These are phyloP conservation scores for Venturia aucupariae DNA, from an alignment of 2,329 filamentous ascomycete species.

Conservation along the genomic window DNA sequence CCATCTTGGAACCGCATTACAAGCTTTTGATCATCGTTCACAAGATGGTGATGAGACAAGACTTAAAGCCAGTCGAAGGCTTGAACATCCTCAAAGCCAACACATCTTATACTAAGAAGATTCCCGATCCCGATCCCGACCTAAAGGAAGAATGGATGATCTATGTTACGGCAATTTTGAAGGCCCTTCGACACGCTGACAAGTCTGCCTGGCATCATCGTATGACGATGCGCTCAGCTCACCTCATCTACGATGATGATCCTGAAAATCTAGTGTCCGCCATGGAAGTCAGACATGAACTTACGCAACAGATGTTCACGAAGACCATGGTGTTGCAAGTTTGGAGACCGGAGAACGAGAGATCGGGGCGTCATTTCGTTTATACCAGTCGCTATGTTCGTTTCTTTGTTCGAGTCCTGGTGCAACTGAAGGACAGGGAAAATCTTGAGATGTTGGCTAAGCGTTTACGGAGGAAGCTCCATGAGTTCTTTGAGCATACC, in stretches of 20 bases:
- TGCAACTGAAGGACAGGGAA: conserved; percentile 62
- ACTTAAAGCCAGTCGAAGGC: conserved; percentile 36
- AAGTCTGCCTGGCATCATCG: conserved; percentile 95
- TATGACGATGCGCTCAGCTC: conserved; percentile 66
- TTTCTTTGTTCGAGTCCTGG: conserved; percentile 68
- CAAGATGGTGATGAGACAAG: conserved; percentile 58
- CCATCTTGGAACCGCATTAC: conserved; percentile 84
- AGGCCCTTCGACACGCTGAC: conserved; percentile 57
- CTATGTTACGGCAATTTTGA: conserved; percentile 56
- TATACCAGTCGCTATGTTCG: conserved; percentile 81
- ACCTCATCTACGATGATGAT: conserved; percentile 50
- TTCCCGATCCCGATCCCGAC: conserved; percentile 30
- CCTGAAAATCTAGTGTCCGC: conserved; percentile 42
- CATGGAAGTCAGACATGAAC: conserved; percentile 61
- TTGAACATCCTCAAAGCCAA: conserved; percentile 38
- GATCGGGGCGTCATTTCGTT: conserved; percentile 78
- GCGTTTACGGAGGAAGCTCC: conserved; percentile 70
- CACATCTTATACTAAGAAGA: conserved; percentile 47
- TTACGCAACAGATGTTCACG: conserved; percentile 79
- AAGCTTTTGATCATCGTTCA: conserved; percentile 76
- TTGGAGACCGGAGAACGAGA: conserved; percentile 86
- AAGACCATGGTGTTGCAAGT: conserved; percentile 94
- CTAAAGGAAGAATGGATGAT: conserved; percentile 46
- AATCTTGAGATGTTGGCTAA: conserved; percentile 72
- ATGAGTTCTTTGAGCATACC: conserved; percentile 58